Conservation (phyloP, 2,329 filamentous ascomycete species). For the Aspergillus calidoustus region DNA sequence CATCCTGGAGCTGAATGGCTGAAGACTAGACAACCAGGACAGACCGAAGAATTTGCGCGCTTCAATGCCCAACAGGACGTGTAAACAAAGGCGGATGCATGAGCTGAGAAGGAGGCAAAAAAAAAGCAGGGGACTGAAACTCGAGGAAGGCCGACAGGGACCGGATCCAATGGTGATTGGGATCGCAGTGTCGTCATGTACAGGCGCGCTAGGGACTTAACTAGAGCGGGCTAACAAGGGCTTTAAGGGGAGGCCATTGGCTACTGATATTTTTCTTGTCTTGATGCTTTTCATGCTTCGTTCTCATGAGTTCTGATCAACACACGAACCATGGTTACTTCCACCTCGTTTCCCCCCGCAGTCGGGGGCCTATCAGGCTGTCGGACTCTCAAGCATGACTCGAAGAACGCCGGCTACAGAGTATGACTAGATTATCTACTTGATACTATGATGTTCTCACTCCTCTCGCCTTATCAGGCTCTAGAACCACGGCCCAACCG, state of each 20-base stretch:
- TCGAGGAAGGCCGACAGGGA: not conserved
- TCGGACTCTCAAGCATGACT: not conserved
- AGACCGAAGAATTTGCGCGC: conserved; percentile 12
- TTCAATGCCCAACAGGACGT: conserved; percentile 15
- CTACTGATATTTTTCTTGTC: not conserved
- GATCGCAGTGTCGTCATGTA: conserved; percentile 18
- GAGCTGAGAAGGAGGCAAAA: conserved; percentile 16
- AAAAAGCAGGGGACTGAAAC: conserved; percentile 13
- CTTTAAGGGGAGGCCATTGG: not conserved
- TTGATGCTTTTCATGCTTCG: not conserved
- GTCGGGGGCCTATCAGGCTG: conserved; percentile 12
- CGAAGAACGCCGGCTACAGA: conserved; percentile 38
- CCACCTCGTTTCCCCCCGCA: not conserved
- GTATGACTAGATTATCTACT: not conserved
- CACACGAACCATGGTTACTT: conserved; percentile 24
- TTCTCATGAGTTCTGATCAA: conserved; percentile 18
- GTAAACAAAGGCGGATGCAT: conserved; percentile 11
- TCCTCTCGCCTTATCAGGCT: not conserved
- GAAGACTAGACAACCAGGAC: conserved; percentile 1
- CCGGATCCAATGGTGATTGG: not conserved
- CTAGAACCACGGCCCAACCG: not conserved
- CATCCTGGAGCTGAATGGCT: conserved; percentile 19
- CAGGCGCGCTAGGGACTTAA: conserved; percentile 9
- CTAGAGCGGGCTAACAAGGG: not conserved
- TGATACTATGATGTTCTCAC: not conserved